Percentiles rank a stretch among this genome's conserved stretches.
phyloP scores from a whole-genome alignment of 2,329 filamentous ascomycete genomes.

The Phyllosticta paracitricarpa region DNA sequence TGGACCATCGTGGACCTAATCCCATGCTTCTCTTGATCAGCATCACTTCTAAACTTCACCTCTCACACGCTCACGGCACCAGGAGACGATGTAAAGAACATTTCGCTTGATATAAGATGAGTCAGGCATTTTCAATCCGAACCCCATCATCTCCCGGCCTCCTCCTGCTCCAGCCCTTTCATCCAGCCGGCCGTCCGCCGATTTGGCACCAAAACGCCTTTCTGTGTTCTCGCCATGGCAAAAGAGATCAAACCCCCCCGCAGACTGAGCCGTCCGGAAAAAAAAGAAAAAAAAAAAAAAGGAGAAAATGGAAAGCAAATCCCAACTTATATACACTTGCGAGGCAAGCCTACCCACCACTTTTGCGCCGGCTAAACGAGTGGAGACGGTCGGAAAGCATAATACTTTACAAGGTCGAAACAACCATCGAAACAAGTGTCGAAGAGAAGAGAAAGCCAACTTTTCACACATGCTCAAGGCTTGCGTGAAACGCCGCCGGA shows the following conservation, averaged over 20 bases:
- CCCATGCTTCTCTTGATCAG: no score
- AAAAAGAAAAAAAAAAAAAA: neutral
- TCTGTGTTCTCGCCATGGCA: neutral
- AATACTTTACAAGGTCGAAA: conserved; percentile 6
- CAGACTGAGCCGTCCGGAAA: neutral
- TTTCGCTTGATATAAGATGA: neutral
- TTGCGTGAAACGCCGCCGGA: neutral
- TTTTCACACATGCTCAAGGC: neutral
- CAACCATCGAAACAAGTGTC: neutral
- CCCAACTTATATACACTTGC: conserved; percentile 8
- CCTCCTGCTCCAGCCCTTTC: neutral
- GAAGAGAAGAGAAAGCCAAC: neutral
- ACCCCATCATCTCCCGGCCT: neutral
- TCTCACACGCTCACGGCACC: neutral
- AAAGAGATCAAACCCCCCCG: neutral
- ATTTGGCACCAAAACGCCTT: conserved; percentile 6
- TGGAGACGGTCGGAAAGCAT: conserved; percentile 1
- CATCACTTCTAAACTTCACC: no score
- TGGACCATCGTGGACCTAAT: no score
- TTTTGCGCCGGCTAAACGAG: conserved; percentile 6
- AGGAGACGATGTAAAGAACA: neutral
- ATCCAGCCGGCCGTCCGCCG: neutral
- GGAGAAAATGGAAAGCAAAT: neutral
- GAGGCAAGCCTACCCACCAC: neutral
- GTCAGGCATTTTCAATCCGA: neutral